These are phyloP conservation scores for Anethum foeniculum DNA, from an alignment of 140 eudicot genomes.

Conservation along the genomic window DNA sequence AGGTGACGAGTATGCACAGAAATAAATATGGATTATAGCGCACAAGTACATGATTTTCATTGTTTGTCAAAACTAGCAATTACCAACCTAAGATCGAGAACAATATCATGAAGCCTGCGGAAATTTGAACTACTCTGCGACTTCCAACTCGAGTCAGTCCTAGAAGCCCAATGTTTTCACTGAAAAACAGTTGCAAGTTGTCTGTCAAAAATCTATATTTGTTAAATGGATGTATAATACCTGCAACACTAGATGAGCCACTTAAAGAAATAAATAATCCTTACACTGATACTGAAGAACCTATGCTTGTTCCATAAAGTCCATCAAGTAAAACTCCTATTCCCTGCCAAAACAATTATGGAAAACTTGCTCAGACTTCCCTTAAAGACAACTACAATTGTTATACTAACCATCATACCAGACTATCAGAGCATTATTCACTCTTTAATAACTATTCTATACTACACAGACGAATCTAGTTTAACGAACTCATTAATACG, in stretches of 20 bases:
- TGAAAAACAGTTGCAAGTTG: neutral
- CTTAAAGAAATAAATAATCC: neutral
- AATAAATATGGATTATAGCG: neutral
- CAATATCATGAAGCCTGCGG: constrained; percentile 96
- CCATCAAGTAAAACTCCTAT: constrained; percentile 87
- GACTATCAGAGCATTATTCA: neutral
- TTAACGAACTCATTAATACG: neutral
- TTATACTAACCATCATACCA: neutral
- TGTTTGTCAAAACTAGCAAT: neutral
- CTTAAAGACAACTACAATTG: neutral
- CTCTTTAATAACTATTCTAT: neutral
- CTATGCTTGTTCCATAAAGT: constrained; percentile 80
- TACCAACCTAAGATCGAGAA: constrained; percentile 75
- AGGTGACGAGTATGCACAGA: neutral
- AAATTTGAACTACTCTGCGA: constrained; percentile 88
- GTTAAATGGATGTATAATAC: neutral
- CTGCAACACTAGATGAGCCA: neutral
- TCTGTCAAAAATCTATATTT: neutral
- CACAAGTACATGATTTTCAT: neutral
- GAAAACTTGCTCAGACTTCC: neutral
- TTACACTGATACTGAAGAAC: constrained; percentile 70
- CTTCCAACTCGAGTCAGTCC: constrained; percentile 97
- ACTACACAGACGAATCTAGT: neutral
- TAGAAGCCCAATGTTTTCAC: constrained; percentile 34
- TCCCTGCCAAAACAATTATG: constrained; percentile 48